These are phyloP conservation scores for Flaveria linearis DNA, from an alignment of 129 eudicot species.

Conservation along the genomic window DNA sequence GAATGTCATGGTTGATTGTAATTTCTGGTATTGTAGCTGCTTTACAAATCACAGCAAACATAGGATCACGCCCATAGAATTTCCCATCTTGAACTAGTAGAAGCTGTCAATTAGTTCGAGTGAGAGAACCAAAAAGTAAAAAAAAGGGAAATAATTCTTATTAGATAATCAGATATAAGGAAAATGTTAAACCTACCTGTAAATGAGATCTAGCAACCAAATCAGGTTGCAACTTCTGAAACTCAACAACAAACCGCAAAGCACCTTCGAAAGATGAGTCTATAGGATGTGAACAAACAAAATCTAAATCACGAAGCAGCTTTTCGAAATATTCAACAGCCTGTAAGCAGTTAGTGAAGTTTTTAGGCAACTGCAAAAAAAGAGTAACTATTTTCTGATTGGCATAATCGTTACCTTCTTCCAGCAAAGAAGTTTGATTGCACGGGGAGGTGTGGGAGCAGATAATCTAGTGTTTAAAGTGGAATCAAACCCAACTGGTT, in stretches of 20 bases:
- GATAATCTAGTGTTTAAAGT: slow-evolving; percentile 85
- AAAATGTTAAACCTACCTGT: slow-evolving; percentile 53
- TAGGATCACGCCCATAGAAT: slow-evolving; percentile 79
- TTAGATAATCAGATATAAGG: background rate
- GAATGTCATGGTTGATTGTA: slow-evolving; percentile 61
- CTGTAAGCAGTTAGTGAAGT: slow-evolving; percentile 39
- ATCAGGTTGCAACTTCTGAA: slow-evolving; percentile 87
- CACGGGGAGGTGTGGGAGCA: slow-evolving; percentile 98
- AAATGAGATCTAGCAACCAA: slow-evolving; percentile 91
- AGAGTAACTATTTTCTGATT: background rate
- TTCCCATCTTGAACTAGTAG: slow-evolving; percentile 95
- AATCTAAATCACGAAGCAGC: slow-evolving; percentile 85
- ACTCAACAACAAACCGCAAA: slow-evolving; percentile 69
- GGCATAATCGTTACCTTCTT: slow-evolving; percentile 50
- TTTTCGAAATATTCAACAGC: slow-evolving; percentile 84
- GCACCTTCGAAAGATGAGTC: slow-evolving; percentile 63
- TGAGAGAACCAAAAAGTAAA: slow-evolving; percentile 21
- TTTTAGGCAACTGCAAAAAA: background rate
- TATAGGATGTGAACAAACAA: slow-evolving; percentile 70
- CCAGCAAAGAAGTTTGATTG: slow-evolving; percentile 83
- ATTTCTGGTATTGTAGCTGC: slow-evolving; percentile 78
- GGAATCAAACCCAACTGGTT: slow-evolving; percentile 92
- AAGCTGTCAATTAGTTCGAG: slow-evolving; percentile 57
- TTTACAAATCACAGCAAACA: slow-evolving; percentile 73
- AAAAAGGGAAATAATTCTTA: background rate